phyloP scores from a whole-genome alignment of 75 land plant genomes.

The Larix kaempferi region DNA sequence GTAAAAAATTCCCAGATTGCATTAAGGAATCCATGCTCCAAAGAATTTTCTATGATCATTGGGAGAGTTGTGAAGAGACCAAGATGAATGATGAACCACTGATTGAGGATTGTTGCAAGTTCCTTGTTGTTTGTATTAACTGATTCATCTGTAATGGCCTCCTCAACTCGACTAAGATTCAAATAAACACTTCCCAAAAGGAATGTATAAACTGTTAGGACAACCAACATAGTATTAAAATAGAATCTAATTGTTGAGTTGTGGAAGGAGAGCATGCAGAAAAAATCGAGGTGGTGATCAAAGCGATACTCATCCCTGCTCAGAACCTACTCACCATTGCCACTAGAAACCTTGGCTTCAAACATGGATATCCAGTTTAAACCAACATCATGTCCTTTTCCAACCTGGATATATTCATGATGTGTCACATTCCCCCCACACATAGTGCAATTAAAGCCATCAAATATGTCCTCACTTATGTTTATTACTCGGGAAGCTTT shows the following conservation, averaged over 20 bases:
- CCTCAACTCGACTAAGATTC: constrained; percentile 79
- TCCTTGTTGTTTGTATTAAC: constrained; percentile 51
- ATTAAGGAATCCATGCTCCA: constrained; percentile 77
- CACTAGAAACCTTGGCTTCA: constrained; percentile 97
- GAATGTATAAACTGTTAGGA: constrained; percentile 92
- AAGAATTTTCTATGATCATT: constrained; percentile 86
- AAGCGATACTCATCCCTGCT: constrained; percentile 93
- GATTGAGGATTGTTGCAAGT: constrained; percentile 70
- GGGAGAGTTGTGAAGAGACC: constrained; percentile 92
- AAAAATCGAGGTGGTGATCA: constrained; percentile 92
- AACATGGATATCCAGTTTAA: constrained; percentile 89
- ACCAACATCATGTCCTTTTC: constrained; percentile 98
- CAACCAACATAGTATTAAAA: constrained; percentile 81
- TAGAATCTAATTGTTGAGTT: constrained; percentile 89
- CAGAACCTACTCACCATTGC: constrained; percentile 89
- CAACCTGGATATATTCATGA: constrained; percentile 96
- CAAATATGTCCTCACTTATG: constrained; percentile 72
- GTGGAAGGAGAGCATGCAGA: constrained; percentile 91
- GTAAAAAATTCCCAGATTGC: constrained; percentile 89
- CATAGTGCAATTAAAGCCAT: constrained; percentile 85
- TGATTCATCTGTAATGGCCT: constrained; percentile 18
- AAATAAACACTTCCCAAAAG: constrained; percentile 88
- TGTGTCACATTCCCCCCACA: constrained; percentile 95
- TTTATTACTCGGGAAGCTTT: constrained; percentile 33
- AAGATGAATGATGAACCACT: constrained; percentile 90